A percentile compares a stretch with the other conserved stretches of the same genome.
These are phyloP conservation scores for Fusarium neocosmosporiellum DNA, from an alignment of 2,329 filamentous ascomycete genomes.

Conservation along the genomic window DNA sequence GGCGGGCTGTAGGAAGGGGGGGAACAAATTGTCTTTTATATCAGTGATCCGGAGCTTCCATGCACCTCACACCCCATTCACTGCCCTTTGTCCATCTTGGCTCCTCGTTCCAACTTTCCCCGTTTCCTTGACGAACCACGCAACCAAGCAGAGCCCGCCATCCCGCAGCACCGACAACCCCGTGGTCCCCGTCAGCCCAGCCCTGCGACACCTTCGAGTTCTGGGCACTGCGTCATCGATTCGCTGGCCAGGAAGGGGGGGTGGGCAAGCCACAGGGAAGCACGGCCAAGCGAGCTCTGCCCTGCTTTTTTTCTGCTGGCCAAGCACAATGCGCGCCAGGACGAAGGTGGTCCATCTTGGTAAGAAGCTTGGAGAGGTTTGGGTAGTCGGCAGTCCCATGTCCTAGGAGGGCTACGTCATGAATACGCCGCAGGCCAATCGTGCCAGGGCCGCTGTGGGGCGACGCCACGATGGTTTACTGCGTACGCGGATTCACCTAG, in stretches of 20 bases:
- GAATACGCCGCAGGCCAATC: constrained; percentile 18
- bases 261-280: constrained; percentile 32
- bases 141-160: constrained; percentile 23
- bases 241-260: constrained; percentile 16
- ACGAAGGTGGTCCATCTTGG: not conserved
- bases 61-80: constrained; percentile 24
- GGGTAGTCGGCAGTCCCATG: not conserved
- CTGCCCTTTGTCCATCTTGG: constrained; percentile 25
- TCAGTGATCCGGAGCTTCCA: constrained; percentile 18
- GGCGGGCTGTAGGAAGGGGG: constrained; percentile 18
- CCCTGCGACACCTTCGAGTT: constrained; percentile 32
- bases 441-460: not conserved
- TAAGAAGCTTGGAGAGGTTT: constrained; percentile 16
- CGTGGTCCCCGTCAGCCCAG: constrained; percentile 17
- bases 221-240: constrained; percentile 50
- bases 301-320: constrained; percentile 33
- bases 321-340: constrained; percentile 5
- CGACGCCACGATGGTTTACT: constrained; percentile 14
- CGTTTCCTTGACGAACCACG: constrained; percentile 8
- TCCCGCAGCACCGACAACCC: constrained; percentile 10
- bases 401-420: constrained; percentile 34
- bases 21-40: constrained; percentile 42
- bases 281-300: constrained; percentile 33
- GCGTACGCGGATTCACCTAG: not conserved
- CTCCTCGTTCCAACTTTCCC: constrained; percentile 38